Percentiles rank a stretch among this genome's conserved stretches.
These are phyloP conservation scores for Stephanodiscus triporus DNA, from an alignment of 108 stramenopile species.

Conservation along the genomic window DNA sequence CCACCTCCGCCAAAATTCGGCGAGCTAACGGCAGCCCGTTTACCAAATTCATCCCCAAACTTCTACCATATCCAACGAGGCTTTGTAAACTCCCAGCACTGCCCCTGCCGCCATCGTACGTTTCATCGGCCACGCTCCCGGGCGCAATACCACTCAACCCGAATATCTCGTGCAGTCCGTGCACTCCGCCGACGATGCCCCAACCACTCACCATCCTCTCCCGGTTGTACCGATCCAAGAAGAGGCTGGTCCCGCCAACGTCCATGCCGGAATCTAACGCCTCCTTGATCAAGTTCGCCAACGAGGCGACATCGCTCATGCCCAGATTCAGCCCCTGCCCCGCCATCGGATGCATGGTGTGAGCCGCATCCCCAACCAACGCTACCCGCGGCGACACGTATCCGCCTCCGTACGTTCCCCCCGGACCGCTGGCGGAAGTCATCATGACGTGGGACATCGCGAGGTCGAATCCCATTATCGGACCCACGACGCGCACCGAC, in stretches of 20 bases:
- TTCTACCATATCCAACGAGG: conserved; percentile 60
- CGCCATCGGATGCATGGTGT: conserved; percentile 97
- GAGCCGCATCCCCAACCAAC: conserved; percentile 95
- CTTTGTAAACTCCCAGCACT: conserved; percentile 28
- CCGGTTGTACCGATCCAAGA: conserved; percentile 57
- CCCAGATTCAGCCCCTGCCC: conserved; percentile 98
- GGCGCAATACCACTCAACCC: conserved; percentile 29
- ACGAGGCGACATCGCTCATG: conserved; percentile 77
- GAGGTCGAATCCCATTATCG: conserved; percentile 48
- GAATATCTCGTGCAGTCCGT: conserved; percentile 77
- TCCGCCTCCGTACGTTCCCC: conserved; percentile 15
- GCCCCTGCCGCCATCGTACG: background rate
- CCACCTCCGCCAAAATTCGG: conserved; percentile 66
- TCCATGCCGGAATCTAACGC: conserved; percentile 76
- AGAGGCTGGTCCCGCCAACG: conserved; percentile 49
- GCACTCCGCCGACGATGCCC: conserved; percentile 66
- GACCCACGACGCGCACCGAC: conserved; percentile 40
- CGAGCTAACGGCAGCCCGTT: conserved; percentile 70
- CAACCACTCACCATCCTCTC: conserved; percentile 61
- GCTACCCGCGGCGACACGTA: conserved; percentile 62
- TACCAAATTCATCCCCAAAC: conserved; percentile 82
- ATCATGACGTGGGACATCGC: conserved; percentile 33
- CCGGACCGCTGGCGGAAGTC: background rate
- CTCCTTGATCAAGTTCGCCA: conserved; percentile 61
- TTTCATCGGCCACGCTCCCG: conserved; percentile 5